Evolutionary conservation across 495 filamentous ascomycete genomes (phyloP).

Genomic region (Annulohypoxylon maeteangense): DNA sequence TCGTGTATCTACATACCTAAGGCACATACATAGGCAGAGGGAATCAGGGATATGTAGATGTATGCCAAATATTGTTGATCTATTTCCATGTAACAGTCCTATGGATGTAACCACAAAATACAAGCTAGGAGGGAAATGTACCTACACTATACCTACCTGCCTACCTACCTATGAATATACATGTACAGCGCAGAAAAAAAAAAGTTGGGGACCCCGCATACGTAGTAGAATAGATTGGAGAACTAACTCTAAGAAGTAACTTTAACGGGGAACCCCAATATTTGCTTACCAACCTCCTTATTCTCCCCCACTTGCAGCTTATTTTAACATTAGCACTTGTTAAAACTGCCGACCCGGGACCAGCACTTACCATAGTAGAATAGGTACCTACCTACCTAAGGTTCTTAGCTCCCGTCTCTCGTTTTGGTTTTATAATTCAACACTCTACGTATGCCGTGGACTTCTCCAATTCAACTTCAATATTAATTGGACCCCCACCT

Average conservation of each 20-base stretch:
- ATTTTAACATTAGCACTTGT: not conserved
- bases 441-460: not conserved
- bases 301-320: constrained; percentile 6
- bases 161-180: too few relatives aligned
- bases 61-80: not conserved
- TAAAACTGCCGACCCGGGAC: not conserved
- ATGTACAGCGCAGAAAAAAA: not conserved
- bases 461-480: not conserved
- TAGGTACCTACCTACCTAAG: not conserved
- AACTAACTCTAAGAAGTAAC: constrained; percentile 17
- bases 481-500: constrained; percentile 14
- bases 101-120: constrained; percentile 10
- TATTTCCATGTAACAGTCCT: constrained; percentile 28
- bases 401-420: not conserved
- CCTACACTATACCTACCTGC: too few relatives aligned
- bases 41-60: too few relatives aligned
- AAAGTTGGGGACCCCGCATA: constrained; percentile 25
- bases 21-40: not conserved
- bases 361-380: not conserved
- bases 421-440: not conserved
- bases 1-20: not conserved
- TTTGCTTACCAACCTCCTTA: constrained; percentile 6
- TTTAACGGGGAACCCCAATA: constrained; percentile 13
- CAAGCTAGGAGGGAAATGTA: not conserved
- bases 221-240: not conserved